Base-by-base conservation (phyloP, 2,329 filamentous ascomycete species). In the Trichophaea hybrida region DNA sequence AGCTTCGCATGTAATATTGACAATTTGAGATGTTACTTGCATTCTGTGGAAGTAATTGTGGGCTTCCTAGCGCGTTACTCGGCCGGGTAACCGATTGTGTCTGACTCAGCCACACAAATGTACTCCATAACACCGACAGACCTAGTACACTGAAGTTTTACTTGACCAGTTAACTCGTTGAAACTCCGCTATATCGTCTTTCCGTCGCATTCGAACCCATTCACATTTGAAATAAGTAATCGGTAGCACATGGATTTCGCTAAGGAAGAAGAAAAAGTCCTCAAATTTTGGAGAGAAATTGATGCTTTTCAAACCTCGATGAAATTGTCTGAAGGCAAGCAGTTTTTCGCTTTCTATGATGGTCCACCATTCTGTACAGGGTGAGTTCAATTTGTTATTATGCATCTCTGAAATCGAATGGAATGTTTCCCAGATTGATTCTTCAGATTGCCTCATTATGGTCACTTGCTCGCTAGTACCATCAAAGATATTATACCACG, bases 401-500 rank as follows among this genome's bases (percentile, higher is more conserved):
- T 46, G 38, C 5, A 31, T 37, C 17, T 35, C 35, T 40, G 12
- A 31, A 52, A 49, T 53, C 32, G 49, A 34, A 37, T 52, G 38
- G 12, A 57, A 57, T 40, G 15, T 33, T 53, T 35, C 38, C 31
- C 56, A 57, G 56, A 61, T 5, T 34, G 31, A 13, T 49, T 17
- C 55, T 5, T 37, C 37, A 65, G 80, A 60, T 72, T 82, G 15
- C 80, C 80, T 62, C 82, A 84, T 67, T 84, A 84, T 58, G 78
- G 78, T 59, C 88, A 94, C 73, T 75, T 94, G 57, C 78, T 94
- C 66, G 86, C 91, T 40, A 94, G 88, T 17, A 96, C 90, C 54
- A 95, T 96, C 75, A 96, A 97, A 74, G 91, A 96, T 72, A 93
- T 95, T 62, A 94, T 97, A 66, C 89, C 91, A 6, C 79, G 91